phyloP scores from a whole-genome alignment of 306 rosid species.

The Malus orientalis region DNA sequence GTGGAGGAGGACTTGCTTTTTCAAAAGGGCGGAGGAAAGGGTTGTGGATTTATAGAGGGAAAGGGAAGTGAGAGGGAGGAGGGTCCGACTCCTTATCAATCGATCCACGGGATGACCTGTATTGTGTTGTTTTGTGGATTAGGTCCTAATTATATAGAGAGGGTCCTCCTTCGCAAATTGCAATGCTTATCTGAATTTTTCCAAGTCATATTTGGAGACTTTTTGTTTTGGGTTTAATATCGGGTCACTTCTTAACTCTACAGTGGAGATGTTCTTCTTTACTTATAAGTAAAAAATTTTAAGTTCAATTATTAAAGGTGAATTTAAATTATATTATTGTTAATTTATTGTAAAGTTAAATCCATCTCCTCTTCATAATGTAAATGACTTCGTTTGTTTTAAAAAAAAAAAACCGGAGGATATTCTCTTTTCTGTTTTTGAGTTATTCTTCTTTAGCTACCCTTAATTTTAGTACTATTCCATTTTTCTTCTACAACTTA shows the following conservation, averaged over 20 bases:
- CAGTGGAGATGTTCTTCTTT: accelerated
- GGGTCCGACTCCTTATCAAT: conserved; percentile 42
- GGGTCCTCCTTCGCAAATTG: too few relatives aligned
- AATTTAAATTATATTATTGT: too few relatives aligned
- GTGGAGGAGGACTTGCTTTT: too few relatives aligned
- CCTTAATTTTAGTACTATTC: neutral
- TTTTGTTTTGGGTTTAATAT: conserved; percentile 6
- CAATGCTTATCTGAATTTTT: conserved; percentile 30
- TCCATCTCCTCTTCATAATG: accelerated
- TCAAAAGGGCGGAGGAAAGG: neutral
- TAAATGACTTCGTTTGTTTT: too few relatives aligned
- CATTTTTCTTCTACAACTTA: neutral
- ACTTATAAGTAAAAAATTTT: accelerated
- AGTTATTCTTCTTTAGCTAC: neutral
- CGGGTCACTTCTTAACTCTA: neutral
- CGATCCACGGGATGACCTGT: conserved; percentile 39
- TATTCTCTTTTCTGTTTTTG: neutral
- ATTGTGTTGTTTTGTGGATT: neutral
- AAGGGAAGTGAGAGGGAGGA: neutral
- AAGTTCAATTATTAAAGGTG: too few relatives aligned
- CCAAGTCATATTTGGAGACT: conserved; percentile 16
- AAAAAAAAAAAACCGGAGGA: neutral
- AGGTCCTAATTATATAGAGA: neutral
- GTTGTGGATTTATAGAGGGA: conserved; percentile 9
- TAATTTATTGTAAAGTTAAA: too few relatives aligned